Percentiles rank a stretch among this genome's conserved stretches.
These are phyloP conservation scores for Clitopilus hobsonii DNA, from an alignment of 768 basidiomycete species.

Conservation along the genomic window DNA sequence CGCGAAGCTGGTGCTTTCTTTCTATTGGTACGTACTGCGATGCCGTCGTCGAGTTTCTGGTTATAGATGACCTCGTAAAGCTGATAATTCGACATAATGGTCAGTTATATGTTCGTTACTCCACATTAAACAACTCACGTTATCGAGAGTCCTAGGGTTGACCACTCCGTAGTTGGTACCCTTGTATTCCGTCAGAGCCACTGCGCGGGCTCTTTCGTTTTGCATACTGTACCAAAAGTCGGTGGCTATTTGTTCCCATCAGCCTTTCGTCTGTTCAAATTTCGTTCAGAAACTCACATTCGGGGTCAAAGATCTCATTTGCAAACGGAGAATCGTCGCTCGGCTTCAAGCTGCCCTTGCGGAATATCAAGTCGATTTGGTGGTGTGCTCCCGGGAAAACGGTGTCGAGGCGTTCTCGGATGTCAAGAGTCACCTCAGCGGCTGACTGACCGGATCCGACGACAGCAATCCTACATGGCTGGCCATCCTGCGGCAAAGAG, in stretches of 20 bases:
- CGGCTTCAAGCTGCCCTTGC: conserved; percentile 44
- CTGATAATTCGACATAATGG: too few relatives aligned
- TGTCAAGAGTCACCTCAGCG: conserved; percentile 41
- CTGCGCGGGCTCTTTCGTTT: conserved; percentile 27
- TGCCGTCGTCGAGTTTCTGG: conserved; percentile 40
- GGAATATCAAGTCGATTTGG: conserved; percentile 45
- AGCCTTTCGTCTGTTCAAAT: too few relatives aligned
- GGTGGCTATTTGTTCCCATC: conserved; percentile 29
- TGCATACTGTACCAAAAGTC: conserved; percentile 33
- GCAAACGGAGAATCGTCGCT: conserved; percentile 50
- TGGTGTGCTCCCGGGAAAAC: conserved; percentile 25
- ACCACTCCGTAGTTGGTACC: conserved; percentile 52
- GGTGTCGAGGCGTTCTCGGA: conserved; percentile 31
- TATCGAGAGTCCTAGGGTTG: conserved; percentile 41
- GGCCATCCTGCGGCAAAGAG: conserved; percentile 14
- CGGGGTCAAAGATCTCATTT: conserved; percentile 53
- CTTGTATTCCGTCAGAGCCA: conserved; percentile 38
- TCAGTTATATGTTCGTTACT: background rate
- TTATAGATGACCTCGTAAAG: conserved; percentile 47
- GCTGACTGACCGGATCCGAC: conserved; percentile 46
- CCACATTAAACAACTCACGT: conserved; percentile 17
- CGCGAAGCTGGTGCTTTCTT: conserved; percentile 16
- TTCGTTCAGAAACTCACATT: conserved; percentile 21
- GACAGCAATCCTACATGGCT: conserved; percentile 37
- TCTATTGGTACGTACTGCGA: conserved; percentile 26